These are phyloP conservation scores for Hanseniaspora occidentalis DNA, from an alignment of 805 yeast genomes.

Conservation along the genomic window DNA sequence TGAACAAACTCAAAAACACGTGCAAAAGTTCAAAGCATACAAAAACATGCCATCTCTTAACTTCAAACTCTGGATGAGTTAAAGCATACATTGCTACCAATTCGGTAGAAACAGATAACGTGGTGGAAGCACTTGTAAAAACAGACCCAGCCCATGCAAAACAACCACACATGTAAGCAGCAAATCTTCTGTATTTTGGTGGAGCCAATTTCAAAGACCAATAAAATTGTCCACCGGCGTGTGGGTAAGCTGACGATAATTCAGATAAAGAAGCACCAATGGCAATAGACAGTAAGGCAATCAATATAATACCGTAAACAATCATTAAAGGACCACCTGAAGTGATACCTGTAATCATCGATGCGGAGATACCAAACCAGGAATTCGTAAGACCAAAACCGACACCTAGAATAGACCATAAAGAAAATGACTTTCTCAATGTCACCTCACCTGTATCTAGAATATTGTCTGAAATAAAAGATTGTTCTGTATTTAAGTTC, in stretches of 20 bases:
- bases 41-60: constrained; percentile 45
- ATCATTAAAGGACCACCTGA: constrained; percentile 53
- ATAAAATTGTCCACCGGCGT: constrained; percentile 54
- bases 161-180: constrained; percentile 50
- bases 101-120: constrained; percentile 42
- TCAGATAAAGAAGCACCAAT: constrained; percentile 43
- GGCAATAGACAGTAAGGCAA: constrained; percentile 36
- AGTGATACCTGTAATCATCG: constrained; percentile 41
- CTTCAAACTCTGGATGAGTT: constrained; percentile 22
- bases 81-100: constrained; percentile 39
- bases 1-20: constrained; percentile 35
- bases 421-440: constrained; percentile 31
- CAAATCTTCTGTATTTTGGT: constrained; percentile 28
- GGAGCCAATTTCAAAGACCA: constrained; percentile 51
- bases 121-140: constrained; percentile 52
- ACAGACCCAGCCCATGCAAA: constrained; percentile 55
- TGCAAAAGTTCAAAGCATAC: constrained; percentile 39
- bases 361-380: constrained; percentile 54
- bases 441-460: constrained; percentile 21
- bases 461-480: no score
- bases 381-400: constrained; percentile 54
- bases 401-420: constrained; percentile 42
- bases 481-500: no score
- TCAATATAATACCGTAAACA: constrained; percentile 44
- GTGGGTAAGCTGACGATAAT: constrained; percentile 43